Evolutionary conservation across 2,329 filamentous ascomycete genomes (phyloP).

Genomic region (Pseudogymnoascus sp.): DNA sequence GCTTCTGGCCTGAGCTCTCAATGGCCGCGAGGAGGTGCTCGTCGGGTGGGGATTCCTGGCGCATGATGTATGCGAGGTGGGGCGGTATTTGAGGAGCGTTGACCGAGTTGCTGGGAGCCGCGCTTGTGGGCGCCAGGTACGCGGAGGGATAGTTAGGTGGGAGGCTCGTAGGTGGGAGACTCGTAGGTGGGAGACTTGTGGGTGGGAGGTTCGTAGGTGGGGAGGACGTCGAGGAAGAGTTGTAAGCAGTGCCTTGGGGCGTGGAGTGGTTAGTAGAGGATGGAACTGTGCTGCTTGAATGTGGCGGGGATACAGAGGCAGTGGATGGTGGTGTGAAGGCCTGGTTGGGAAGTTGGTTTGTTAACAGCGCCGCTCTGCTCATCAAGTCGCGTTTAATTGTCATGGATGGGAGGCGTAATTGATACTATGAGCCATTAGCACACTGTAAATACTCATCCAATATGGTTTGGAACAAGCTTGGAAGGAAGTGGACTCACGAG

Average conservation of each 20-base stretch:
- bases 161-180: not conserved
- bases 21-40: not conserved
- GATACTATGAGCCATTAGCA: constrained; percentile 35
- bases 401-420: constrained; percentile 55
- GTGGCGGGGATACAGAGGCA: not conserved
- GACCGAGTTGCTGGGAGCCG: not conserved
- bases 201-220: not conserved
- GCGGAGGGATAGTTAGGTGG: not conserved
- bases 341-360: not conserved
- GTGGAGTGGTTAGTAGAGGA: not conserved
- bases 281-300: not conserved
- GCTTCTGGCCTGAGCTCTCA: not conserved
- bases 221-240: not conserved
- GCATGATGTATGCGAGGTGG: not conserved
- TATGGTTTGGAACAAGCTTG: constrained; percentile 8
- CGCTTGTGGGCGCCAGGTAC: not conserved
- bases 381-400: constrained; percentile 48
- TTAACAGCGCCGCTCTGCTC: constrained; percentile 13
- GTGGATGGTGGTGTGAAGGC: not conserved
- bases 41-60: not conserved
- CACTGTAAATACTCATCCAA: not conserved
- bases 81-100: not conserved
- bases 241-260: not conserved
- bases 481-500: constrained; percentile 36
- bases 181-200: not conserved